Evolutionary conservation across 305 asterid genomes (phyloP).

Genomic region (Rubia tinctorum): DNA sequence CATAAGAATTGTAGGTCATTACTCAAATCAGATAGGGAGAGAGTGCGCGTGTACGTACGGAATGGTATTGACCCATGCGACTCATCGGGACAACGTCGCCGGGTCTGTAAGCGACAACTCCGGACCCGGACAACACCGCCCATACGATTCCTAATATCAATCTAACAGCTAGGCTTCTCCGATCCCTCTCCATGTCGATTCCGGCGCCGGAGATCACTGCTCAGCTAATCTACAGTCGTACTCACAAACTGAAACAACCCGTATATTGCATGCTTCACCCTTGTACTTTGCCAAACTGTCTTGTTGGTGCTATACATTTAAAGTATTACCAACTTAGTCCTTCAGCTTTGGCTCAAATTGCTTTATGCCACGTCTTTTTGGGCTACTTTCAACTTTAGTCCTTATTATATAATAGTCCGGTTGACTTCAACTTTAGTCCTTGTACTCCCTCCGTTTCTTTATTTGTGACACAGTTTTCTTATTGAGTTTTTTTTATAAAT

Average conservation of each 20-base stretch:
- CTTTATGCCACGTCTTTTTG: background rate
- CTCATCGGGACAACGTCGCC: conserved; percentile 93
- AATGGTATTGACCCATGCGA: conserved; percentile 92
- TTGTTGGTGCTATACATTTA: background rate
- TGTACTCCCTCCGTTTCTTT: too few species aligned
- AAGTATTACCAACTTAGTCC: background rate
- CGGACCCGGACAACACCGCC: conserved; percentile 16
- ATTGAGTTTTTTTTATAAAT: too few species aligned
- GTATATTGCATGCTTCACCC: background rate
- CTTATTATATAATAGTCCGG: too few species aligned
- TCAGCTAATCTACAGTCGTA: background rate
- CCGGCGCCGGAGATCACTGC: conserved; percentile 2
- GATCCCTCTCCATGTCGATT: conserved; percentile 35
- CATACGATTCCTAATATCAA: conserved; percentile 36
- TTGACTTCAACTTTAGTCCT: too few species aligned
- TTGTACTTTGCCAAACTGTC: background rate
- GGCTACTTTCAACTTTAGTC: too few species aligned
- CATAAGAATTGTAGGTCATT: background rate
- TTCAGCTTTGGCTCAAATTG: background rate
- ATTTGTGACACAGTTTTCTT: too few species aligned
- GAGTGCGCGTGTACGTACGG: conserved; percentile 35
- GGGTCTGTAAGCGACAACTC: conserved; percentile 67
- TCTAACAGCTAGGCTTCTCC: conserved; percentile 21
- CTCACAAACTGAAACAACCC: background rate
- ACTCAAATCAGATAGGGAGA: conserved; percentile 3